Base-by-base conservation (phyloP, 176 grass and related monocot genomes). In the Oryza australiensis region DNA sequence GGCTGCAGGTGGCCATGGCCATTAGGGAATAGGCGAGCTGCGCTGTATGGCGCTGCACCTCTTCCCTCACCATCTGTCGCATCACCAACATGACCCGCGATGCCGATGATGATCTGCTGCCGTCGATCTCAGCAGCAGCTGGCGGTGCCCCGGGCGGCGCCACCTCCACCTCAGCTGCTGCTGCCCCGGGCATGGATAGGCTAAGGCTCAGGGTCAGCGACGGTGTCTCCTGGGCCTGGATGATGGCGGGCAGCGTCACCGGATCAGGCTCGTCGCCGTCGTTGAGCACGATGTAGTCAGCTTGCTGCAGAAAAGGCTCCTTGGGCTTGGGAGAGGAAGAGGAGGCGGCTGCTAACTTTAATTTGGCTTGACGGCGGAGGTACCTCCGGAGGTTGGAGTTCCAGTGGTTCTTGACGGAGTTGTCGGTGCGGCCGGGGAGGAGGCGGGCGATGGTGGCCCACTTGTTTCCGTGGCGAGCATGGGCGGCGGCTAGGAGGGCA, bases 391-490 rank as follows among this genome's bases (percentile, higher is more conserved):
- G 84, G 48, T 88, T 93, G 55, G 87, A 87, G 73, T 93, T 93
- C 91, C 91, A 93, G 73, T 93, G 91, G 73, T 93, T 93, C 87
- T 93, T 93, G 81, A 93, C 83, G 77, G 91, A 72, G 82, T 93
- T 90, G 64, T 93, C 91, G 16, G 91, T 90, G 68, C 91, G 91
- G 16, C 91, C 91, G 16, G 81, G 87, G n/a, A 93, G 77, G 51
- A 85, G 85, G 49, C 91, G 87, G n/a, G 91, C 91, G 49, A 93
- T 93, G 74, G 82, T 55, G 35, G 91, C 88, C 91, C 91, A 93
- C 91, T 85, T 93, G 82, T 93, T 93, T 10, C 91, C 91, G 28
- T 75, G 66, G 75, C 32, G 78, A 0, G 81, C 64, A 12, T 93
- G 82, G 26, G 91, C 78, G 12, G 55, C 22, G 22, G 22, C 22